phyloP scores from a whole-genome alignment of 2,329 filamentous ascomycete genomes.

The Aspergillus fructus region DNA sequence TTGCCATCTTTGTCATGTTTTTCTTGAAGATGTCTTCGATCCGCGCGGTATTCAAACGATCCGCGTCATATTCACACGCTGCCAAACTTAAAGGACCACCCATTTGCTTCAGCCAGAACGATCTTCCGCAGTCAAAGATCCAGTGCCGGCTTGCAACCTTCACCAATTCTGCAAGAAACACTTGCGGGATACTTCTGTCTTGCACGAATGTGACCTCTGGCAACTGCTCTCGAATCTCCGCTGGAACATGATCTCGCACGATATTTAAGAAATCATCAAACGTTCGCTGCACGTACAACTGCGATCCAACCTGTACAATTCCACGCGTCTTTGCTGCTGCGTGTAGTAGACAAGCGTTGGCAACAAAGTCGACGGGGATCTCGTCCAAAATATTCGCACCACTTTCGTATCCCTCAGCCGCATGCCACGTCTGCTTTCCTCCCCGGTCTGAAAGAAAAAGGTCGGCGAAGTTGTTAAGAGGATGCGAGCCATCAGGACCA shows the following conservation, averaged over 20 bases:
- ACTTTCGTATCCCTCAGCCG: constrained; percentile 26
- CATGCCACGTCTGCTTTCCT: constrained; percentile 30
- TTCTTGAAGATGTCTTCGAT: constrained; percentile 22
- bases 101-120: constrained; percentile 33
- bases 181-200: constrained; percentile 26
- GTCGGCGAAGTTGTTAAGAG: constrained; percentile 31
- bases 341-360: constrained; percentile 32
- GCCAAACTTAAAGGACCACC: constrained; percentile 29
- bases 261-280: constrained; percentile 28
- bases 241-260: constrained; percentile 20
- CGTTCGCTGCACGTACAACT: constrained; percentile 29
- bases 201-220: constrained; percentile 29
- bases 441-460: constrained; percentile 26
- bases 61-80: constrained; percentile 25
- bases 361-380: constrained; percentile 34
- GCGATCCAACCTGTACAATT: constrained; percentile 29
- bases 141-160: constrained; percentile 32
- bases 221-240: constrained; percentile 21
- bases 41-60: constrained; percentile 23
- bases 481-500: constrained; percentile 31
- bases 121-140: constrained; percentile 33
- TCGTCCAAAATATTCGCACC: constrained; percentile 33
- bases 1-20: constrained; percentile 19
- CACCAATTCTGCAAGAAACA: constrained; percentile 33
- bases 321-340: constrained; percentile 30